Evolutionary conservation across 352 stramenopile species (phyloP).

Genomic region (Plasmopara muralis): DNA sequence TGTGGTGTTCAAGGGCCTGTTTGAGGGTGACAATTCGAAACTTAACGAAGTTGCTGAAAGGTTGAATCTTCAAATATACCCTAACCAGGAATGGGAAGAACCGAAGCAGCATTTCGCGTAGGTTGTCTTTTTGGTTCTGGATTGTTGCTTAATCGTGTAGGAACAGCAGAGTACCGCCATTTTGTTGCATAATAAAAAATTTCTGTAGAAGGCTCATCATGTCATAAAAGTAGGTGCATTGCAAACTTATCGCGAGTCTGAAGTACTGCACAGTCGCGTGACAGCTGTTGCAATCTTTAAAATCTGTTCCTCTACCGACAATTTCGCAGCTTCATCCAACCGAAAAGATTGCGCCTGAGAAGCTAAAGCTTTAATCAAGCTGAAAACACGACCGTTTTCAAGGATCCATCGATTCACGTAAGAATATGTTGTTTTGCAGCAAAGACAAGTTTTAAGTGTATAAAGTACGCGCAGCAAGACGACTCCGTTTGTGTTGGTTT

Average conservation of each 20-base stretch:
- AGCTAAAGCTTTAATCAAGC: constrained; percentile 18
- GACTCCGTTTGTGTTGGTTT: constrained; percentile 10
- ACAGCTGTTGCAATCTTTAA: constrained; percentile 44
- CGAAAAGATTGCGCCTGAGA: constrained; percentile 4
- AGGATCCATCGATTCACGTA: constrained; percentile 28
- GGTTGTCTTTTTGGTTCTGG: background rate
- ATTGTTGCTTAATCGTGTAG: background rate
- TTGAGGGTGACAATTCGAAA: constrained; percentile 55
- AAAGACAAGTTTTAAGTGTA: constrained; percentile 51
- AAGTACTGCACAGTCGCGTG: constrained; percentile 18
- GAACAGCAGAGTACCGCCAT: background rate
- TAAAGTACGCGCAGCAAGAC: constrained; percentile 46
- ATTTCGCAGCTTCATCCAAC: constrained; percentile 1
- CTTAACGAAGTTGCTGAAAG: constrained; percentile 67
- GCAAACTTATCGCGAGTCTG: background rate
- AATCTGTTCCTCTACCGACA: constrained; percentile 33
- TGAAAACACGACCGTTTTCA: constrained; percentile 18
- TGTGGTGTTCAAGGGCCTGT: constrained; percentile 69
- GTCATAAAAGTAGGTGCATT: background rate
- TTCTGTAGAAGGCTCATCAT: background rate
- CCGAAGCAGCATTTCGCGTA: constrained; percentile 22
- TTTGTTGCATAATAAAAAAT: constrained; percentile 6
- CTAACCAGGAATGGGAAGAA: constrained; percentile 63
- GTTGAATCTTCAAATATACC: constrained; percentile 67
- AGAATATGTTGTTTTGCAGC: constrained; percentile 32